Conservation (phyloP, 768 basidiomycete genomes). For the Lentinula sp. region DNA sequence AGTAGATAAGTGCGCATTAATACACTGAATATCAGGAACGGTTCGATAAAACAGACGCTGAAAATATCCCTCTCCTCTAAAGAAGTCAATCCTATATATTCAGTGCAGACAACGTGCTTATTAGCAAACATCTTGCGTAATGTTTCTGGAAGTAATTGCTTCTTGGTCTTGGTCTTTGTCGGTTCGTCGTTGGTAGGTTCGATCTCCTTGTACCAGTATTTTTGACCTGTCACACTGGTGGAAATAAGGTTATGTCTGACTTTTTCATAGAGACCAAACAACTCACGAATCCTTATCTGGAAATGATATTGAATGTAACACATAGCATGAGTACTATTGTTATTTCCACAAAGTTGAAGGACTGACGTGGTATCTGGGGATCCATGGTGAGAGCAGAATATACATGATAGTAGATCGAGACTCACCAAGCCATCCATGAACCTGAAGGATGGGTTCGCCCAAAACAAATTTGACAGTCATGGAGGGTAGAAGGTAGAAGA, state of each 20-base stretch:
- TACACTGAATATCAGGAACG: conserved; percentile 4
- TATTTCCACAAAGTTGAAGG: no score
- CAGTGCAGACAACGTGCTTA: conserved; percentile 79
- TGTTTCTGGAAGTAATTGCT: conserved; percentile 40
- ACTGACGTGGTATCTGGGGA: conserved; percentile 52
- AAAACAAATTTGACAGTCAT: no score
- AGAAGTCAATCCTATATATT: conserved; percentile 57
- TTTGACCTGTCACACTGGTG: conserved; percentile 37
- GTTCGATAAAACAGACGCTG: conserved; percentile 36
- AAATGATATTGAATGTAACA: no score
- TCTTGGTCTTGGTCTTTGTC: conserved; percentile 11
- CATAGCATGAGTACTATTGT: no score
- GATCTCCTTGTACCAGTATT: conserved; percentile 43
- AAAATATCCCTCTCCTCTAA: conserved; percentile 63
- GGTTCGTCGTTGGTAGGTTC: neutral
- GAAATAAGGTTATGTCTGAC: neutral
- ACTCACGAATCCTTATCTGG: conserved; percentile 48
- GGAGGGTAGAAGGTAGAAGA: no score
- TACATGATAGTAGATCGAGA: conserved; percentile 9
- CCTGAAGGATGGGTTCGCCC: conserved; percentile 13
- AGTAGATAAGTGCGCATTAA: no score
- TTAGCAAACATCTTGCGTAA: conserved; percentile 57
- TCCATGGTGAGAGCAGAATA: neutral
- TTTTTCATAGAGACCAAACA: neutral
- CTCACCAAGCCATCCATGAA: conserved; percentile 68